Conservation (phyloP, 2,329 filamentous ascomycete genomes). For the Diplodia mutila region DNA sequence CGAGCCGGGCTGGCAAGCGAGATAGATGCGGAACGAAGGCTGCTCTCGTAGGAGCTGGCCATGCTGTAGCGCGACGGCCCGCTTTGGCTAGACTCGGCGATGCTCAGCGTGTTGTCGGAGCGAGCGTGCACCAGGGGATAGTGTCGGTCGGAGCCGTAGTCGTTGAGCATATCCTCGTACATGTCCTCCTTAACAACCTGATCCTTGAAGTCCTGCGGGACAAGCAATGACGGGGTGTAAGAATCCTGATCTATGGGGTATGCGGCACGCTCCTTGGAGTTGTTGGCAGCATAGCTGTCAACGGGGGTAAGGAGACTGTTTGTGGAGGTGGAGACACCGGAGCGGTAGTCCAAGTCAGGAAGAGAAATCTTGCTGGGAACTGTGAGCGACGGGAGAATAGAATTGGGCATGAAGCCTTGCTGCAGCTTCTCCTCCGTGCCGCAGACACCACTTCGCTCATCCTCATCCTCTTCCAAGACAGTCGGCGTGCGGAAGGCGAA, state of each 20-base stretch:
- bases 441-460: background rate
- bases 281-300: conserved; percentile 15
- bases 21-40: conserved; percentile 51
- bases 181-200: conserved; percentile 38
- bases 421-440: conserved; percentile 10
- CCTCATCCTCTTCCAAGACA: conserved; percentile 21
- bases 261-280: background rate
- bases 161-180: conserved; percentile 44
- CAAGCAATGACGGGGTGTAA: conserved; percentile 42
- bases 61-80: conserved; percentile 59
- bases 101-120: conserved; percentile 34
- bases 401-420: conserved; percentile 29
- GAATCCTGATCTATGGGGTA: conserved; percentile 32
- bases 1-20: conserved; percentile 41
- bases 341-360: conserved; percentile 41
- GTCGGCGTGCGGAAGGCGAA: conserved; percentile 13
- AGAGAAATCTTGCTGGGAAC: conserved; percentile 36
- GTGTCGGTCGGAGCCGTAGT: conserved; percentile 53
- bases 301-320: conserved; percentile 24
- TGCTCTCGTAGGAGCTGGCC: conserved; percentile 59
- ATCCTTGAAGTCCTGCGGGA: conserved; percentile 42
- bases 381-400: conserved; percentile 36
- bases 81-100: conserved; percentile 50
- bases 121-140: conserved; percentile 49
- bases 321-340: conserved; percentile 41